Conservation (phyloP, 345 rosid species). For the Sapria himalayana region DNA sequence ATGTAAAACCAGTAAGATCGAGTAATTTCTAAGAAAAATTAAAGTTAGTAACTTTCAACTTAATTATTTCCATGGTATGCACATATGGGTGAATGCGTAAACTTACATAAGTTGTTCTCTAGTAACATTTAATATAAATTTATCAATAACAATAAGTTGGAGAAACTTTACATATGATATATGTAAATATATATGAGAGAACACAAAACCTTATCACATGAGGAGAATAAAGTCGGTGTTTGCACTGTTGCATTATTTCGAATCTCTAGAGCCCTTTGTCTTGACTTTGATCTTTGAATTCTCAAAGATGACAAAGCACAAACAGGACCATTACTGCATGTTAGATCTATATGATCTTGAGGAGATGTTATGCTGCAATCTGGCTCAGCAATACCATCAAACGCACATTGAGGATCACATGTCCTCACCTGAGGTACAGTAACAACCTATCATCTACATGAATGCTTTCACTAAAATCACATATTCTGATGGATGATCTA, state of each 20-base stretch:
- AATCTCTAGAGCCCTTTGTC: constrained; percentile 44
- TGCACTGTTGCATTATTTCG: constrained; percentile 49
- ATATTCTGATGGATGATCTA: constrained; percentile 9
- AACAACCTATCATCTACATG: constrained; percentile 16
- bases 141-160: too few relatives aligned
- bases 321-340: constrained; percentile 12
- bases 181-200: too few relatives aligned
- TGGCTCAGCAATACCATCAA: constrained; percentile 14
- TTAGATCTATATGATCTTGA: constrained; percentile 16
- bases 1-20: too few relatives aligned
- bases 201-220: too few relatives aligned
- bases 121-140: too few relatives aligned
- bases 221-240: too few relatives aligned
- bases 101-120: too few relatives aligned
- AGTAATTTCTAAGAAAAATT: too few relatives aligned
- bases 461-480: constrained; percentile 10
- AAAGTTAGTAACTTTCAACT: too few relatives aligned
- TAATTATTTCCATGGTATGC: too few relatives aligned
- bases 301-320: constrained; percentile 29
- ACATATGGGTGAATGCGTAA: too few relatives aligned
- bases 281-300: constrained; percentile 54
- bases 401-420: constrained; percentile 10
- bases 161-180: too few relatives aligned
- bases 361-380: constrained; percentile 25
- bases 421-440: constrained; percentile 10